A percentile compares a stretch with the other conserved stretches of the same genome.
Conservation (phyloP, 306 rosid species). For the Glycyrrhiza uralensis region DNA sequence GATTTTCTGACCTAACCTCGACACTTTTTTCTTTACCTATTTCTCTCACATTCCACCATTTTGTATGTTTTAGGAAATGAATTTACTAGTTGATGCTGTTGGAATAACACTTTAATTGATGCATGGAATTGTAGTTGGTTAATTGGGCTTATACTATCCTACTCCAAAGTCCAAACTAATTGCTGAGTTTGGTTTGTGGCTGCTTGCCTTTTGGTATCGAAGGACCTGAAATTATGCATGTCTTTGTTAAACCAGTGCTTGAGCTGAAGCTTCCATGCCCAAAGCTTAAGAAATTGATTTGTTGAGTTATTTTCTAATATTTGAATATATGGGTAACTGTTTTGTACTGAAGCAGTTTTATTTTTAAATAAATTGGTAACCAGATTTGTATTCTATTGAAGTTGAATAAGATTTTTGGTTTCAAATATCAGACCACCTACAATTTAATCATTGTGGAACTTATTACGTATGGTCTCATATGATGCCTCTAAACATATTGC, state of each 20-base stretch:
- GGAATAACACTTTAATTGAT: background rate
- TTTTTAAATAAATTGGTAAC: background rate
- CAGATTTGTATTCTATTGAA: background rate
- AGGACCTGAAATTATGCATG: background rate
- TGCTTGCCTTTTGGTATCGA: background rate
- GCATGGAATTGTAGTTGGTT: background rate
- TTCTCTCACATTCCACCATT: background rate
- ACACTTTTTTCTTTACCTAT: background rate
- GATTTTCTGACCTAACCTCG: background rate
- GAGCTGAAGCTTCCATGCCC: background rate
- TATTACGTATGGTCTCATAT: conserved; percentile 13
- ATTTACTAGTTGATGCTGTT: background rate
- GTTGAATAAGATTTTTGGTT: conserved; percentile 4
- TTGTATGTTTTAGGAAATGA: conserved; percentile 14
- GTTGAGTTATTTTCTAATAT: background rate
- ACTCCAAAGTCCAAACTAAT: background rate
- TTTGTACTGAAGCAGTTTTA: background rate
- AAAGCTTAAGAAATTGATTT: background rate
- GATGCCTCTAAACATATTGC: conserved; percentile 29
- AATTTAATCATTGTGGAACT: background rate
- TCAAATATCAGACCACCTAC: background rate
- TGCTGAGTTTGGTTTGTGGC: background rate
- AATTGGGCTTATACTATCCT: background rate
- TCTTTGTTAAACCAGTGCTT: background rate
- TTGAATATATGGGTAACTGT: background rate